A percentile compares a stretch with the other conserved stretches of the same genome.
phyloP scores from a whole-genome alignment of 2,329 filamentous ascomycete species.

The Fusarium bactridioides region DNA sequence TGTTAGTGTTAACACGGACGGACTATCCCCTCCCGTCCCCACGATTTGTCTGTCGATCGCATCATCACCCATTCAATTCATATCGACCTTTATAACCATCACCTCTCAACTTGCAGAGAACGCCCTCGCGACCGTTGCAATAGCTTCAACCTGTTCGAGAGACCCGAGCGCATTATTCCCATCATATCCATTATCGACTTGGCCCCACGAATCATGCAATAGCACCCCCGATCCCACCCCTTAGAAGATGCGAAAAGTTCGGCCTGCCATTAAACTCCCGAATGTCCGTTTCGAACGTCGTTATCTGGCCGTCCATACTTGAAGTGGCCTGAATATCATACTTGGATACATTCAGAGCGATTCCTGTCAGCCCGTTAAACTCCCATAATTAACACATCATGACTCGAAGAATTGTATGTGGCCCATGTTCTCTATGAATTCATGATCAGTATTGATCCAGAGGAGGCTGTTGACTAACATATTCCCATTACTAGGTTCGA shows the following conservation, averaged over 20 bases:
- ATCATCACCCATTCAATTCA: constrained; percentile 3
- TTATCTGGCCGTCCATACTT: constrained; percentile 26
- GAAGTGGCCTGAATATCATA: constrained; percentile 24
- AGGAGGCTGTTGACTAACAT: constrained; percentile 1
- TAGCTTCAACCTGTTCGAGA: background rate
- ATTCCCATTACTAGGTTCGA: constrained; percentile 55
- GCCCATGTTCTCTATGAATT: background rate
- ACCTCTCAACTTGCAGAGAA: background rate
- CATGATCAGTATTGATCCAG: background rate
- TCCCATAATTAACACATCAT: constrained; percentile 37
- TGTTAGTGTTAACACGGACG: constrained; percentile 12
- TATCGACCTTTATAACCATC: background rate
- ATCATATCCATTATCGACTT: background rate
- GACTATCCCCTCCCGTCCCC: constrained; percentile 21
- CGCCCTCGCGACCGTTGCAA: background rate
- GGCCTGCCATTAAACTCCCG: constrained; percentile 21
- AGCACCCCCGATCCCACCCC: constrained; percentile 26
- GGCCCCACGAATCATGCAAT: constrained; percentile 37
- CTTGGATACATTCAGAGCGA: background rate
- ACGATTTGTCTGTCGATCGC: constrained; percentile 31
- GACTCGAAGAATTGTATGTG: constrained; percentile 50
- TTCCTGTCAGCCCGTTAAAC: background rate
- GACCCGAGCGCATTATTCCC: constrained; percentile 1
- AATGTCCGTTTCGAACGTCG: constrained; percentile 30
- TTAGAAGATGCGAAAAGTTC: constrained; percentile 43